Conservation (phyloP, 352 stramenopile genomes). For the Pythium folliculosum region DNA sequence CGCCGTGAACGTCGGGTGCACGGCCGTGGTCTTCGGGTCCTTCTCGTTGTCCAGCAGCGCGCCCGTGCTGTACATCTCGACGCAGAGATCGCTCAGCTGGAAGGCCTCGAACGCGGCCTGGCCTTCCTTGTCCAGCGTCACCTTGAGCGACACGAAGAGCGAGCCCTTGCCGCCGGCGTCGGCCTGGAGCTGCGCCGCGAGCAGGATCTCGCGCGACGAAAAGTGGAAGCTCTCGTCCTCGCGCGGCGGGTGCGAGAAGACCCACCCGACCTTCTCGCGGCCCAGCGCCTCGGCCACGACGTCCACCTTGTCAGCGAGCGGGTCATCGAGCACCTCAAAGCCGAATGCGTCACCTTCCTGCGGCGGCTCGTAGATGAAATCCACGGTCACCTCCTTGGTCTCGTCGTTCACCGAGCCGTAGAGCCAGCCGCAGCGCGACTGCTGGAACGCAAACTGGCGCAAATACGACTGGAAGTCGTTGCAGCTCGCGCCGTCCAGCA, state of each 20-base stretch:
- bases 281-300: constrained; percentile 87
- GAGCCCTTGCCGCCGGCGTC: constrained; percentile 93
- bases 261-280: constrained; percentile 95
- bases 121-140: constrained; percentile 93
- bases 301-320: constrained; percentile 82
- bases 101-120: constrained; percentile 96
- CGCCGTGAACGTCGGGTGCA: constrained; percentile 97
- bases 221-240: constrained; percentile 96
- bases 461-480: constrained; percentile 92
- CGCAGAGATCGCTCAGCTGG: constrained; percentile 96
- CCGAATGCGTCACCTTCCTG: constrained; percentile 89
- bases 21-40: constrained; percentile 90
- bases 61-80: constrained; percentile 97
- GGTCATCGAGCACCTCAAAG: constrained; percentile 94
- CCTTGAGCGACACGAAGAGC: constrained; percentile 96
- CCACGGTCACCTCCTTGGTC: constrained; percentile 89
- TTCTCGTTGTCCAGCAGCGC: constrained; percentile 87
- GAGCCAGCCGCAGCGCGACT: constrained; percentile 93
- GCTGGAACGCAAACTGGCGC: constrained; percentile 92
- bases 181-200: constrained; percentile 94
- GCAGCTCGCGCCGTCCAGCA: constrained; percentile 88
- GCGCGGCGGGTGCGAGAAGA: constrained; percentile 96
- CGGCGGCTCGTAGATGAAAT: constrained; percentile 96
- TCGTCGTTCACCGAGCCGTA: constrained; percentile 91
- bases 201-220: constrained; percentile 87